Evolutionary conservation across 495 filamentous ascomycete genomes (phyloP).

Genomic region (Rusavskia elegans): DNA sequence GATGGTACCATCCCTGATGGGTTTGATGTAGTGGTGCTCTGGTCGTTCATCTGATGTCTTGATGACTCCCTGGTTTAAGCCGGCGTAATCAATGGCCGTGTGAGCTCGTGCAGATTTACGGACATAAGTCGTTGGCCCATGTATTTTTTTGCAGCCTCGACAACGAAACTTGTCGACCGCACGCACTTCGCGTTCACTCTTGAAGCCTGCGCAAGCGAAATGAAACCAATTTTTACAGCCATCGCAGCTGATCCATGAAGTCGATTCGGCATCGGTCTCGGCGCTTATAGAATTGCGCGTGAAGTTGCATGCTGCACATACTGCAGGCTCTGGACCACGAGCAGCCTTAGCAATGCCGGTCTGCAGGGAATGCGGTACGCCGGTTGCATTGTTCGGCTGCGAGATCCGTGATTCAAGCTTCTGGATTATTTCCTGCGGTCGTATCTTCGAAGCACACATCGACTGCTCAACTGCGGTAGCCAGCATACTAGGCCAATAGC

Average conservation of each 20-base stretch:
- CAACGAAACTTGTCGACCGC: constrained; percentile 63
- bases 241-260: constrained; percentile 61
- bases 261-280: constrained; percentile 30
- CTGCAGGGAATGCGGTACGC: background rate
- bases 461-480: background rate
- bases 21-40: constrained; percentile 59
- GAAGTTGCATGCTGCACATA: constrained; percentile 34
- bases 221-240: constrained; percentile 65
- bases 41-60: constrained; percentile 52
- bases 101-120: constrained; percentile 49
- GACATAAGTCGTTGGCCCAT: constrained; percentile 50
- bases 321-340: constrained; percentile 20
- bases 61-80: constrained; percentile 55
- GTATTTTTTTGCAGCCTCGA: constrained; percentile 35
- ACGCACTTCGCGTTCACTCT: constrained; percentile 50
- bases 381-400: too few species aligned
- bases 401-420: background rate
- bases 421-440: background rate
- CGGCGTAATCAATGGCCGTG: constrained; percentile 60
- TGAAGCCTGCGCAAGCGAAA: constrained; percentile 56
- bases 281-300: constrained; percentile 28
- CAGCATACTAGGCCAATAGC: background rate
- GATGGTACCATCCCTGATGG: constrained; percentile 52
- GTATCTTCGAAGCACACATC: background rate
- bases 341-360: background rate